phyloP scores from a whole-genome alignment of 2,329 filamentous ascomycete species.

The Madurella mycetomatis region DNA sequence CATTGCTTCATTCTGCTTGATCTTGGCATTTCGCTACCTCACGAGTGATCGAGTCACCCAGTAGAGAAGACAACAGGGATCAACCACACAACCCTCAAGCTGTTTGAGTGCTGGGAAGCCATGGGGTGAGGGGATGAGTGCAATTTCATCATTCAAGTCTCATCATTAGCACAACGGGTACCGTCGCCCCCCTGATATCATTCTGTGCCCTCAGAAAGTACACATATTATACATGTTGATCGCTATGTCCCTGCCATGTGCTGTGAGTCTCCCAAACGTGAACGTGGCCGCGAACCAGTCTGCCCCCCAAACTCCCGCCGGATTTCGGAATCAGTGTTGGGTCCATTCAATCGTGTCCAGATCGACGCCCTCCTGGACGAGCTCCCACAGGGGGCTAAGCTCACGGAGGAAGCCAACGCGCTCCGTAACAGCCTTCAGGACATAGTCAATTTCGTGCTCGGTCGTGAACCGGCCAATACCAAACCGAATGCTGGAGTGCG shows the following conservation, averaged over 20 bases:
- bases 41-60: no score
- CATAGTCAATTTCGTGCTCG: constrained; percentile 92
- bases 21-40: no score
- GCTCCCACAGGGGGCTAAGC: constrained; percentile 92
- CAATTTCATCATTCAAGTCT: background rate
- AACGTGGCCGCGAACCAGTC: background rate
- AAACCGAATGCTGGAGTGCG: constrained; percentile 96
- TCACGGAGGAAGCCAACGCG: constrained; percentile 90
- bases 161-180: background rate
- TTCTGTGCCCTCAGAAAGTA: constrained; percentile 16
- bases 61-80: no score
- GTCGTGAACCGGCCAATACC: constrained; percentile 97
- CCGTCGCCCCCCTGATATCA: constrained; percentile 18
- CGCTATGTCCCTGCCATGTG: background rate
- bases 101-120: no score
- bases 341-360: constrained; percentile 97
- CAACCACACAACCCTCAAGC: no score
- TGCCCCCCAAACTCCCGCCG: background rate
- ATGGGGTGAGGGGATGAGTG: no score
- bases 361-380: constrained; percentile 95
- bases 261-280: background rate
- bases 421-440: constrained; percentile 87
- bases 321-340: constrained; percentile 63
- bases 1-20: no score
- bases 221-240: constrained; percentile 17